Conservation (phyloP, 306 rosid species). For the Alnus rubra region DNA sequence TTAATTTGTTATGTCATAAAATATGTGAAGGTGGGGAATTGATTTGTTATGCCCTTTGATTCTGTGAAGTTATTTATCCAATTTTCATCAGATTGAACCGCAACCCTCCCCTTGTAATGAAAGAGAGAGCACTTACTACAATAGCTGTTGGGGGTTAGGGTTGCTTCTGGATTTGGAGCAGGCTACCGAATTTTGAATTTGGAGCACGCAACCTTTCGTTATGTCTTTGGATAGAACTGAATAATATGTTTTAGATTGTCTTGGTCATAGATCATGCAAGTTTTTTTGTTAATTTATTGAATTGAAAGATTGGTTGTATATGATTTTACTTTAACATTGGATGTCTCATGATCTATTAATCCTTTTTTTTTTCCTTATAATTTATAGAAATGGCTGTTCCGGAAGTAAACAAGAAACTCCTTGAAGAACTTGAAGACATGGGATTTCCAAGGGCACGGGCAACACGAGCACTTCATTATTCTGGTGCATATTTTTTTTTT, state of each 20-base stretch:
- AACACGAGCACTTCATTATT: conserved; percentile 43
- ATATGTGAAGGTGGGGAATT: not conserved
- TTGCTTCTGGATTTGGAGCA: not conserved
- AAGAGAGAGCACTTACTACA: not conserved
- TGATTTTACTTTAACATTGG: not conserved
- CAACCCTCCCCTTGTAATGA: not conserved
- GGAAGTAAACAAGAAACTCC: conserved; percentile 37
- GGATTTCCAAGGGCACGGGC: conserved; percentile 41
- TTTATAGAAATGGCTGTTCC: conserved; percentile 38
- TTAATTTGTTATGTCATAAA: not conserved
- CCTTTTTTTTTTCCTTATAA: not conserved
- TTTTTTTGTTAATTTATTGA: not conserved
- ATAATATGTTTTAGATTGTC: not conserved
- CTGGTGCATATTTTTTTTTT: conserved; percentile 28
- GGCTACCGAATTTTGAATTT: not conserved
- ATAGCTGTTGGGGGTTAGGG: not conserved
- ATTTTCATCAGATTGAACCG: not conserved
- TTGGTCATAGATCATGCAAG: not conserved
- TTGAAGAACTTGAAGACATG: conserved; percentile 38
- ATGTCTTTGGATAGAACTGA: not conserved
- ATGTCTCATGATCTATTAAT: not conserved
- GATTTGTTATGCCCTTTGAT: not conserved
- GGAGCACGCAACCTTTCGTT: not conserved
- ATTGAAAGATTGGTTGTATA: not conserved
- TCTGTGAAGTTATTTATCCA: not conserved